Evolutionary conservation across 441 rosid species (phyloP).

Genomic region (Kokia cookei): DNA sequence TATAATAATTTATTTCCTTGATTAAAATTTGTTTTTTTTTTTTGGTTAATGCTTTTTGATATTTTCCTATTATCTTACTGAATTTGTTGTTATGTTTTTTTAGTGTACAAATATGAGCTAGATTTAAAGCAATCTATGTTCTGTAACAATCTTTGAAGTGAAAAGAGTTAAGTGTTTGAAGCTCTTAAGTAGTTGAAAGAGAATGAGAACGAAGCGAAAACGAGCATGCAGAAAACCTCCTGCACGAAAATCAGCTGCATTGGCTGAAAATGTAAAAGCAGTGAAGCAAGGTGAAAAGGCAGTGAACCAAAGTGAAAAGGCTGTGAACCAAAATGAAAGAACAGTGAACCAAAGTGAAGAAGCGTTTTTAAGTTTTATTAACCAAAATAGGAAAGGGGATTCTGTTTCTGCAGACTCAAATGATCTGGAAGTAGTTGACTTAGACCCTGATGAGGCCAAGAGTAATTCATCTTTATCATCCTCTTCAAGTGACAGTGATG

Average conservation of each 20-base stretch:
- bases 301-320: neutral
- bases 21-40: neutral
- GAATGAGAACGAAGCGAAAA: constrained; percentile 10
- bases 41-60: neutral
- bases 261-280: neutral
- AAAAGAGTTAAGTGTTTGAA: neutral
- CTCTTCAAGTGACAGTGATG: constrained; percentile 32
- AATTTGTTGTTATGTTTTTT: neutral
- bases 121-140: neutral
- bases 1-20: neutral
- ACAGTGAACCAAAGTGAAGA: constrained; percentile 15
- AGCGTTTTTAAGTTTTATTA: constrained; percentile 19
- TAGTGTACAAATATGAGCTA: neutral
- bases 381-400: constrained; percentile 13
- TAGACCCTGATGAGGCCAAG: neutral
- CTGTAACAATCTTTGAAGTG: neutral
- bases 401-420: neutral
- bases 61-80: neutral
- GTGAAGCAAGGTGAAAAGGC: constrained; percentile 12
- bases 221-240: constrained; percentile 7
- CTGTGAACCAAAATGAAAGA: constrained; percentile 7
- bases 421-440: constrained; percentile 7
- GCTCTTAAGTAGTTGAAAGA: neutral
- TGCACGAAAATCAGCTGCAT: neutral
- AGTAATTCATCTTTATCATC: constrained; percentile 10